A percentile compares a stretch with the other conserved stretches of the same genome.
phyloP scores from a whole-genome alignment of 2,329 filamentous ascomycete genomes.

The Diaporthe batatas region DNA sequence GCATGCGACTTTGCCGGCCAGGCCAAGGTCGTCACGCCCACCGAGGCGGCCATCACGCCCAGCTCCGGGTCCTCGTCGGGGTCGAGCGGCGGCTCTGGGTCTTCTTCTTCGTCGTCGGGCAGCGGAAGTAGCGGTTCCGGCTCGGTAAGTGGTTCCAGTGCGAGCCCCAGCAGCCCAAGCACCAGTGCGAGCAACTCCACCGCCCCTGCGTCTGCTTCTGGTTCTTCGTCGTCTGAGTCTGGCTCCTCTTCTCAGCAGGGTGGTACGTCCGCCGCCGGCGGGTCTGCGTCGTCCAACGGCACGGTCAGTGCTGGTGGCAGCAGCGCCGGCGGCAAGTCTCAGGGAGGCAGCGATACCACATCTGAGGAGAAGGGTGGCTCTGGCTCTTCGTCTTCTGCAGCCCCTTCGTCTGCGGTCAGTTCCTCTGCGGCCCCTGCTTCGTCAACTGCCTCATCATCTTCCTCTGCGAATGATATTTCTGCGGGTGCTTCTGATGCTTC shows the following conservation, averaged over 20 bases:
- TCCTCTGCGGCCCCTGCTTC: constrained; percentile 28
- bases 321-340: constrained; percentile 3
- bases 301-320: background rate
- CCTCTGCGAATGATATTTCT: constrained; percentile 1
- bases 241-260: constrained; percentile 32
- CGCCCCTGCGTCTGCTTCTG: constrained; percentile 3
- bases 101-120: background rate
- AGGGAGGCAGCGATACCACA: constrained; percentile 10
- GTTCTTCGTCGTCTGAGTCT: background rate
- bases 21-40: constrained; percentile 55
- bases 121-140: constrained; percentile 16
- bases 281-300: constrained; percentile 3
- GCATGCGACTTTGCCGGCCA: constrained; percentile 81
- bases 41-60: constrained; percentile 18
- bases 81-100: background rate
- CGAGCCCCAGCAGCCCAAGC: constrained; percentile 24
- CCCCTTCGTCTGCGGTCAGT: constrained; percentile 18
- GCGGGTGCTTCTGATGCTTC: constrained; percentile 18
- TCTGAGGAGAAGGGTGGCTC: constrained; percentile 29
- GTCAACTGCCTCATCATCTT: background rate
- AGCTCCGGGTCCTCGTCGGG: background rate
- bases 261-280: constrained; percentile 18
- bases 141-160: constrained; percentile 32
- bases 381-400: background rate
- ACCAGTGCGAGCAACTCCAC: constrained; percentile 13